phyloP scores from a whole-genome alignment of 768 basidiomycete species.

The Macrocybe gigantea region DNA sequence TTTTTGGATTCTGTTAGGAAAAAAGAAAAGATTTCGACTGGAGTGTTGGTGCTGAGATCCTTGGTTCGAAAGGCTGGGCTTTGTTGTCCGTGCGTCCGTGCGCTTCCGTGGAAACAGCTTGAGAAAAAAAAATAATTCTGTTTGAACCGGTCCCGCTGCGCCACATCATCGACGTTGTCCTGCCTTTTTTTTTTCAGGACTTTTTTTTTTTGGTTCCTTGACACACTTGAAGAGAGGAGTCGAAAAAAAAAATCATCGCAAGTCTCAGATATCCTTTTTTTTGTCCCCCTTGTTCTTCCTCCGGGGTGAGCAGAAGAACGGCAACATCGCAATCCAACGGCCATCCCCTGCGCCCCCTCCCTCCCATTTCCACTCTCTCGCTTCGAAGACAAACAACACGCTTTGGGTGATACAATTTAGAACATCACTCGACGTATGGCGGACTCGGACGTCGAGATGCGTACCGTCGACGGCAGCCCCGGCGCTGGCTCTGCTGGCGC shows the following conservation, averaged over 20 bases:
- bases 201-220: background rate
- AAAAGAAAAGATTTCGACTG: conserved; percentile 8
- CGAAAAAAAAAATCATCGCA: too few species aligned
- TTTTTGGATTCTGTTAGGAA: conserved; percentile 5
- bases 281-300: too few species aligned
- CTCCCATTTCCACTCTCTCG: too few species aligned
- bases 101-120: conserved; percentile 2
- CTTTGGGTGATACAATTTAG: too few species aligned
- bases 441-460: background rate
- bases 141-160: background rate
- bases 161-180: background rate
- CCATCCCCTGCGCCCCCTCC: too few species aligned
- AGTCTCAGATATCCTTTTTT: too few species aligned
- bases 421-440: background rate
- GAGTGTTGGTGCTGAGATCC: conserved; percentile 2
- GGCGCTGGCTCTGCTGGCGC: background rate
- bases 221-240: too few species aligned
- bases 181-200: background rate
- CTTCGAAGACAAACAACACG: too few species aligned
- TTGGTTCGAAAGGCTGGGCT: conserved; percentile 7
- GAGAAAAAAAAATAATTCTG: conserved; percentile 3
- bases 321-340: too few species aligned
- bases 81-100: conserved; percentile 11
- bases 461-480: background rate
- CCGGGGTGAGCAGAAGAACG: too few species aligned